Conservation (phyloP, 768 basidiomycete genomes). For the Floccularia luteovirens region DNA sequence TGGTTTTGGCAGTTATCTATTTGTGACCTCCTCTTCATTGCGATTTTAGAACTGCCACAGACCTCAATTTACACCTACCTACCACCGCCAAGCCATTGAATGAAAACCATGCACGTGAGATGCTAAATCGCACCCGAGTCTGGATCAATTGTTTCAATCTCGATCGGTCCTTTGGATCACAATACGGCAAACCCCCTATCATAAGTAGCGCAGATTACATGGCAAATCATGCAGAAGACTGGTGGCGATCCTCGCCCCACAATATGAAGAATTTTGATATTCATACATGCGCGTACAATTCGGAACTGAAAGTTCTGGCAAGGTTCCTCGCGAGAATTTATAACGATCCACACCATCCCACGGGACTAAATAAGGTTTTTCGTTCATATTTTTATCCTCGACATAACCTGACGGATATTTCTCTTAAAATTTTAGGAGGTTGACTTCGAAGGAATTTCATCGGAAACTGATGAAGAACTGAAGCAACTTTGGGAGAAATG, state of each 20-base stretch:
- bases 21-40: background rate
- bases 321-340: conserved; percentile 58
- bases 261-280: conserved; percentile 75
- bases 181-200: conserved; percentile 84
- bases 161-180: conserved; percentile 81
- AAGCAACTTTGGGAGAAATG: conserved; percentile 46
- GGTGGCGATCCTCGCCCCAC: conserved; percentile 63
- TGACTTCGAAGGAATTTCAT: conserved; percentile 58
- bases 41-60: conserved; percentile 65
- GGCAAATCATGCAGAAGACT: conserved; percentile 58
- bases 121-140: conserved; percentile 82
- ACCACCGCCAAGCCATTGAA: conserved; percentile 66
- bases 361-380: conserved; percentile 66
- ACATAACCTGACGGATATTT: background rate
- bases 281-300: conserved; percentile 72
- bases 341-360: conserved; percentile 67
- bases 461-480: conserved; percentile 64
- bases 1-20: conserved; percentile 6
- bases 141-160: conserved; percentile 92
- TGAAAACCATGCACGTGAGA: conserved; percentile 77
- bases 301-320: conserved; percentile 59
- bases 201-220: conserved; percentile 74
- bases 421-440: conserved; percentile 32
- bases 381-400: background rate
- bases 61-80: conserved; percentile 82